A percentile compares a stretch with the other conserved stretches of the same genome.
phyloP scores from a whole-genome alignment of 805 yeast species.

The Nakazawaea siamensis region DNA sequence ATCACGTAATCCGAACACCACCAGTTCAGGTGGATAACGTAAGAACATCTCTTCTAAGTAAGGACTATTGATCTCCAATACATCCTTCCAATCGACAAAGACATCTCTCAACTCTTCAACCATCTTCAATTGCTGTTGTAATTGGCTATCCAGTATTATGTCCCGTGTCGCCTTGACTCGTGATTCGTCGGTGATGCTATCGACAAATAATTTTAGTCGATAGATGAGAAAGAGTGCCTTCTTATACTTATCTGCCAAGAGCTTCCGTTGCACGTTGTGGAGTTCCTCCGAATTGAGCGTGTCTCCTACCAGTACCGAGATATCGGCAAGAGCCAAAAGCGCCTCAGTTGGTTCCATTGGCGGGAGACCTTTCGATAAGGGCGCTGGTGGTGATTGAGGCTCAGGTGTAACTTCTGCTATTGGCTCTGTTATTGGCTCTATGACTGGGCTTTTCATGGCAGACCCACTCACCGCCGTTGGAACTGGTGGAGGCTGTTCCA shows the following conservation, averaged over 20 bases:
- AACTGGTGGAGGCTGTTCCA: too few species aligned
- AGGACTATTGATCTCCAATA: neutral
- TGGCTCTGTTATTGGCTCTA: too few species aligned
- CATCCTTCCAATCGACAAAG: neutral
- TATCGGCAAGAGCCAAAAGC: neutral
- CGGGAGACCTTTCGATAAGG: too few species aligned
- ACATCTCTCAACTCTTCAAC: neutral
- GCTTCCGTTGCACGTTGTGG: neutral
- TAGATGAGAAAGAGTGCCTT: neutral
- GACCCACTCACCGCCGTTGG: too few species aligned
- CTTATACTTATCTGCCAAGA: neutral
- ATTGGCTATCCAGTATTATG: neutral
- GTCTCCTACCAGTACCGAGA: neutral
- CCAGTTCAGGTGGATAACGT: neutral
- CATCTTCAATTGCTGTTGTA: neutral
- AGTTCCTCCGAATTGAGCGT: neutral
- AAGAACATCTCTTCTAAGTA: neutral
- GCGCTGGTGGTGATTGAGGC: too few species aligned
- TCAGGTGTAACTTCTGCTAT: too few species aligned
- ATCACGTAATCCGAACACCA: neutral
- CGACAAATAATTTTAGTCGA: neutral
- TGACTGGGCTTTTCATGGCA: too few species aligned
- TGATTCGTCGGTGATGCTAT: neutral
- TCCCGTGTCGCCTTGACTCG: neutral
- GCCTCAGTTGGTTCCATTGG: neutral